phyloP scores from a whole-genome alignment of 140 eudicot genomes.

The Oenanthe javanica region DNA sequence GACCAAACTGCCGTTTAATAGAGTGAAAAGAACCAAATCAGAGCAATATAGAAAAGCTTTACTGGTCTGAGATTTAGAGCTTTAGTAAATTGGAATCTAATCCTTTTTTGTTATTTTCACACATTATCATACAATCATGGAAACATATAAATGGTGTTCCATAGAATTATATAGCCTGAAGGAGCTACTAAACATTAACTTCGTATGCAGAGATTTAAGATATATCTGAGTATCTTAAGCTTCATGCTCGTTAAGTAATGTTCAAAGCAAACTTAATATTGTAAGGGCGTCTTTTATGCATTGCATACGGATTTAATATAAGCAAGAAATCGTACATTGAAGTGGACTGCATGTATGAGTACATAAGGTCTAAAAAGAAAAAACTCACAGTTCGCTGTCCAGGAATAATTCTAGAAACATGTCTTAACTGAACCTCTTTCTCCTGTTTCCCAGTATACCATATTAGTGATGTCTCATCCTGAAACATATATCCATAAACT shows the following conservation, averaged over 20 bases:
- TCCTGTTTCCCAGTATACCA: slow-evolving; percentile 47
- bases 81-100: background rate
- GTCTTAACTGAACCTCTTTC: slow-evolving; percentile 46
- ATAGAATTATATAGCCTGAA: background rate
- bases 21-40: background rate
- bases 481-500: slow-evolving; percentile 12
- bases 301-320: background rate
- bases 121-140: background rate
- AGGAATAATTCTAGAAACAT: slow-evolving; percentile 46
- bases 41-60: background rate
- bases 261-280: background rate
- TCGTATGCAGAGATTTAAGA: background rate
- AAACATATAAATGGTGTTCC: background rate
- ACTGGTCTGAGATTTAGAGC: background rate
- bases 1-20: background rate
- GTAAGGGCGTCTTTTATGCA: background rate
- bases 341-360: background rate
- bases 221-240: background rate
- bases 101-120: background rate
- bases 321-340: background rate
- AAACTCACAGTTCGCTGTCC: slow-evolving; percentile 60
- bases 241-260: background rate
- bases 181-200: background rate
- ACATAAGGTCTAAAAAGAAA: background rate
- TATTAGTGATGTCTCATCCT: slow-evolving; percentile 50